Evolutionary conservation across 768 basidiomycete species (phyloP), one percentile per base, ranked within the genome.

Genomic region (Psilocybe cyanescens): DNA sequence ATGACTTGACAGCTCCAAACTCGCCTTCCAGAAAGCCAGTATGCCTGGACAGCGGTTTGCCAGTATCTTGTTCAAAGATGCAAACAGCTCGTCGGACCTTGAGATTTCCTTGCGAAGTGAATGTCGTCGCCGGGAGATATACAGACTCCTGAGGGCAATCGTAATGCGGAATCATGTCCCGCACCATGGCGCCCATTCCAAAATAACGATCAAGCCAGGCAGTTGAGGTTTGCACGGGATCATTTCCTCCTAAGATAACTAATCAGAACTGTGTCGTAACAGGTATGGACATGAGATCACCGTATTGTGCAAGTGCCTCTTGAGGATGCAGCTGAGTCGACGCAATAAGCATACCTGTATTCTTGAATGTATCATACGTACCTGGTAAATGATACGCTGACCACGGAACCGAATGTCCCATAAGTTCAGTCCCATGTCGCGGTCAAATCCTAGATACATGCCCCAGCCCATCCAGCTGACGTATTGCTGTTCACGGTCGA

Each of bases 401-500:
- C 79, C 79, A 41, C 76, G 73, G 75, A 89, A 85, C 3, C 80
- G 75, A 51, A 88, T 77, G 66, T 88, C 83, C 83, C 84, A 88
- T 17, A 88, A 71, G 60, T 78, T 82, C 63, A 87, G 64, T 12
- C 86, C 88, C 86, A 89, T 88, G 67, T 89, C 88, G 30, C 86
- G 71, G 58, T 86, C 85, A 67, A 88, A 89, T 53, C 84, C 82
- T 31, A 88, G 75, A 62, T 83, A 88, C 71, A 88, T 57, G 0
- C 79, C 76, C 86, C 86, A 88, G 2, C 85, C 85, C 84, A 89
- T 84, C 88, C 88, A 90, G 48, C 79, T 83, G n/a, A 89, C 71
- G 62, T 83, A 87, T 63, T 84, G 78, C 47, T 75, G 72, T 39
- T 78, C 76, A 24, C 67, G 67, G 65, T 89, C 83, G 1, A 89